Base-by-base conservation (phyloP, 805 yeast genomes). In the Deakozyma indianensis region DNA sequence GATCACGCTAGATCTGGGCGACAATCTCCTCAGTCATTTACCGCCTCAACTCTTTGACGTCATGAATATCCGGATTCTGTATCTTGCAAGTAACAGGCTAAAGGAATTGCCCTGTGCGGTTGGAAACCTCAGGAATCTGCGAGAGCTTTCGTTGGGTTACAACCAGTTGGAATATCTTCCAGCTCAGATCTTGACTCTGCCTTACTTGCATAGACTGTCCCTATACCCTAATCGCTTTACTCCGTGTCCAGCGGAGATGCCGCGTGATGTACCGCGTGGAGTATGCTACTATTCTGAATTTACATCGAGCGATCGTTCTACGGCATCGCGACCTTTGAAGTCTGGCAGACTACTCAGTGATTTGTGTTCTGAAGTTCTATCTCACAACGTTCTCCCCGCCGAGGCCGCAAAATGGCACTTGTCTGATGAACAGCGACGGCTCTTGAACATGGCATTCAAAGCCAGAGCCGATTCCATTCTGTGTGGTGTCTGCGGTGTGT, bases 131-230 rank as follows among this genome's bases (percentile, higher is more conserved):
- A 24, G 14, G 16, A 53, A 53, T 20, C 52, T 62, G 16, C 50
- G 41, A 29, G 58, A 62, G 20, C 51, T 62, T 20, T 56, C 62
- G 2, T 43, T 63, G 27, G 61, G 61, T 14, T 56, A 56, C 16
- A 62, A 62, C 44, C 43, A 47, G 16, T 47, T 62, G 15, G 28
- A 44, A 23, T 55, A 38, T 32, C 48, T 62, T 23, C 67, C 67
- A 7, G 9, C 38, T 14, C 38, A 32, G 38, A n/a, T 32, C 16
- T 20, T 32, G 9, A 5, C 11, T 5, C 38, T 32, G 18, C 7
- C 7, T 14, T 20, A n/a, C 5, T n/a, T 32, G 11, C 11, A 7
- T 9, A 14, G 38, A n/a, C 38, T 32, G 11, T 32, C 38, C 16
- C 38, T 32, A 14, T 32, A 32, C 18, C 38, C 38, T 5, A 32